These are phyloP conservation scores for Pittosporum tobira DNA, from an alignment of 129 eudicot species.

Conservation along the genomic window DNA sequence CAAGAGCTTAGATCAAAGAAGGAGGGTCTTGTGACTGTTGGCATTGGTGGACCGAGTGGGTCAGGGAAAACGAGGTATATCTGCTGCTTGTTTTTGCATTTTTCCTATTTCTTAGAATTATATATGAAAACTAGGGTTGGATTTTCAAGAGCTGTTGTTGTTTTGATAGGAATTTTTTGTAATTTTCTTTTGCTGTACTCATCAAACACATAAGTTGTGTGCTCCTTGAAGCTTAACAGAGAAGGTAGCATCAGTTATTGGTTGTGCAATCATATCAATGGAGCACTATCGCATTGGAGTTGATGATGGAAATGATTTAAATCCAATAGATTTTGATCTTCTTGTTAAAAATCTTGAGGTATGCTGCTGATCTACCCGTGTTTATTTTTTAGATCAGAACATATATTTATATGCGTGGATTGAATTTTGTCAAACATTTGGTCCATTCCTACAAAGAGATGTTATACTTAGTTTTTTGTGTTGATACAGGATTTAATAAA, in stretches of 20 bases:
- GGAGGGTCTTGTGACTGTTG: slow-evolving; percentile 88
- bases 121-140: not conserved
- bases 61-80: slow-evolving; percentile 92
- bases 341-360: slow-evolving; percentile 91
- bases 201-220: slow-evolving; percentile 11
- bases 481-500: slow-evolving; percentile 63
- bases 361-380: slow-evolving; percentile 1
- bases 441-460: not conserved
- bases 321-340: slow-evolving; percentile 78
- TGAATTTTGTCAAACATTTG: not conserved
- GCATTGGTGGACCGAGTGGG: slow-evolving; percentile 99
- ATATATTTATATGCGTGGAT: not conserved
- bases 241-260: slow-evolving; percentile 97
- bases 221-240: slow-evolving; percentile 72
- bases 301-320: slow-evolving; percentile 78
- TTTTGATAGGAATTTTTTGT: not conserved
- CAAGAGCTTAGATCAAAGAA: slow-evolving; percentile 94
- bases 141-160: not conserved
- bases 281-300: slow-evolving; percentile 85
- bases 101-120: not conserved
- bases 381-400: slow-evolving; percentile 3
- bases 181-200: not conserved
- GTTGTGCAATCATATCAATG: slow-evolving; percentile 84
- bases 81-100: slow-evolving; percentile 6
- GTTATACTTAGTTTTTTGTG: not conserved